Conservation (phyloP, 2,329 filamentous ascomycete genomes). For the Hypomyces rosellus region DNA sequence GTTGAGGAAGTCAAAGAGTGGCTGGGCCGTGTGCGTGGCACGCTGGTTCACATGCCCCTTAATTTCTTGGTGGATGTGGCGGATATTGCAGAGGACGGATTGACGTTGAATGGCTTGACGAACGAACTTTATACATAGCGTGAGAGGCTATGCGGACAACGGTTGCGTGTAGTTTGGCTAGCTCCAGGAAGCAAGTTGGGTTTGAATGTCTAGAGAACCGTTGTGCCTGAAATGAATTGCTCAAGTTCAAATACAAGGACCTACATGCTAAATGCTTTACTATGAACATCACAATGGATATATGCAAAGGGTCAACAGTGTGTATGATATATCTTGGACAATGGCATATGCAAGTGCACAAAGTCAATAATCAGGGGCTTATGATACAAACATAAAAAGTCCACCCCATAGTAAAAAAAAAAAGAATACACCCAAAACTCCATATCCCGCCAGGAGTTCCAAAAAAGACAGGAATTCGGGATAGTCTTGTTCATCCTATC, state of each 20-base stretch:
- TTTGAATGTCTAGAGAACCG: too few species aligned
- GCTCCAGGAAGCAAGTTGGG: too few species aligned
- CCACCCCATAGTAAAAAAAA: slow-evolving; percentile 5
- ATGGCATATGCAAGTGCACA: too few species aligned
- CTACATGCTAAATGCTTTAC: too few species aligned
- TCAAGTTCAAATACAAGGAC: too few species aligned
- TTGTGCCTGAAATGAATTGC: too few species aligned
- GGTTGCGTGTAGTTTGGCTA: too few species aligned
- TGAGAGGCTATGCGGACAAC: too few species aligned
- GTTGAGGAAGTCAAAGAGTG: slow-evolving; percentile 66
- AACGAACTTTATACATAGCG: slow-evolving; percentile 60
- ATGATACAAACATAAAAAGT: slow-evolving; percentile 12
- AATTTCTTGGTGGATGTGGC: slow-evolving; percentile 75
- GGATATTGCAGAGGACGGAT: slow-evolving; percentile 78
- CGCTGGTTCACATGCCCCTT: slow-evolving; percentile 83
- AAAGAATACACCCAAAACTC: slow-evolving; percentile 19
- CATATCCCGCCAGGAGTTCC: slow-evolving; percentile 9
- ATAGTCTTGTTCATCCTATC: neutral
- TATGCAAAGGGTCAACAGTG: too few species aligned
- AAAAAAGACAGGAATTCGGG: neutral
- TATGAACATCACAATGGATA: too few species aligned
- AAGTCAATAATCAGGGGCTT: too few species aligned
- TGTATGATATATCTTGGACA: too few species aligned
- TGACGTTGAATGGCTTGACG: slow-evolving; percentile 66
- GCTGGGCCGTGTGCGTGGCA: slow-evolving; percentile 60